Evolutionary conservation across 2,329 filamentous ascomycete species (phyloP).

Genomic region (Fusarium sp.): DNA sequence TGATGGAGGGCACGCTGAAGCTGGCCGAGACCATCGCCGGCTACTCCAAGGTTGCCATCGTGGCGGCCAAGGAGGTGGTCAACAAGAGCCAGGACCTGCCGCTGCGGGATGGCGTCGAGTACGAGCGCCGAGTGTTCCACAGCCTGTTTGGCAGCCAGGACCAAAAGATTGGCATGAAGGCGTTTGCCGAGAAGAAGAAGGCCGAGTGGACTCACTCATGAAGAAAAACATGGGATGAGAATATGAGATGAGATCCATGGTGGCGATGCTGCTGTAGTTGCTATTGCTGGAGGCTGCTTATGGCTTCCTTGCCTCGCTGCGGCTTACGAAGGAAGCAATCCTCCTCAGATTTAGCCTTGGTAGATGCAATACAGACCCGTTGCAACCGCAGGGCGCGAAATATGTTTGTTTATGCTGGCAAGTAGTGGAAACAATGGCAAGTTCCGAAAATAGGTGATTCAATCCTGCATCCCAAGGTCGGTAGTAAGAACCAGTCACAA

Average conservation of each 20-base stretch:
- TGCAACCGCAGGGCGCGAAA: not conserved
- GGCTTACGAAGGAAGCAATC: not conserved
- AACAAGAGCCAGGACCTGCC: constrained; percentile 97
- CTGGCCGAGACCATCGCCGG: constrained; percentile 91
- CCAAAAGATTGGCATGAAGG: constrained; percentile 97
- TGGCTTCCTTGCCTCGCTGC: not conserved
- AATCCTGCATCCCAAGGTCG: not conserved
- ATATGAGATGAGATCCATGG: not conserved
- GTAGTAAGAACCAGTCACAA: not conserved
- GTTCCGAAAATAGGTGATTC: not conserved
- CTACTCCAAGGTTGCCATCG: constrained; percentile 86
- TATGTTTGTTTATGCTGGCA: not conserved
- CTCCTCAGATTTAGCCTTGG: not conserved
- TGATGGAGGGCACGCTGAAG: constrained; percentile 82
- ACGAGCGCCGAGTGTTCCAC: constrained; percentile 93
- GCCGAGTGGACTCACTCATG: constrained; percentile 88
- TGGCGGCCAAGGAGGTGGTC: constrained; percentile 96
- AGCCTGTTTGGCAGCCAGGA: constrained; percentile 92
- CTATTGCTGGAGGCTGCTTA: constrained; percentile 3
- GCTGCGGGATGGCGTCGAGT: constrained; percentile 91
- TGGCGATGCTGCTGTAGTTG: constrained; percentile 3
- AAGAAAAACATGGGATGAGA: constrained; percentile 2
- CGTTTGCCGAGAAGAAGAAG: constrained; percentile 96
- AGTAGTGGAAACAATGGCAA: not conserved
- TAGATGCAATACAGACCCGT: constrained; percentile 3